Percentiles rank a stretch among this genome's conserved stretches.
Conservation (phyloP, 306 rosid species). For the Begonia peltatifolia region DNA sequence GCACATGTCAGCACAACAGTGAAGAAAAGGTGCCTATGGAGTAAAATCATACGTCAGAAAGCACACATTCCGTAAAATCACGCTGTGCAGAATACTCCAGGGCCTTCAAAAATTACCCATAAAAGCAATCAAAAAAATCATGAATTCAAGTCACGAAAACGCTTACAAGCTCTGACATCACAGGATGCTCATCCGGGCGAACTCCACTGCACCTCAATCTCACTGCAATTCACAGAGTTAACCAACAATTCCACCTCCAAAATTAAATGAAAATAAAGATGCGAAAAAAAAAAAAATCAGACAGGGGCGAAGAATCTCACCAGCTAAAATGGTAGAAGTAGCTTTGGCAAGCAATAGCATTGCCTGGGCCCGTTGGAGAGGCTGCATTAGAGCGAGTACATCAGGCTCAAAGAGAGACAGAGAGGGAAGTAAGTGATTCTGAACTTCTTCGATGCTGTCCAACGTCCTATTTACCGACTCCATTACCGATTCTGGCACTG, state of each 20-base stretch:
- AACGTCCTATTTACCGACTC: slow-evolving; percentile 46
- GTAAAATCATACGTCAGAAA: too few relatives aligned
- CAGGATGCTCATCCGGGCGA: slow-evolving; percentile 56
- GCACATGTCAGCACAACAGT: too few relatives aligned
- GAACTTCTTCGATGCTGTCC: slow-evolving; percentile 31
- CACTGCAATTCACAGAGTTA: slow-evolving; percentile 38
- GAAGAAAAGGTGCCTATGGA: too few relatives aligned
- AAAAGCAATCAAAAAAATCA: slow-evolving; percentile 2
- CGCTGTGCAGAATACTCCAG: too few relatives aligned
- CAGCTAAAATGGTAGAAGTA: slow-evolving; percentile 49
- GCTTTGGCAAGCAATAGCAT: slow-evolving; percentile 47
- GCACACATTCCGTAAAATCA: too few relatives aligned
- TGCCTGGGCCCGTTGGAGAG: slow-evolving; percentile 75
- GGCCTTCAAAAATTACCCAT: neutral
- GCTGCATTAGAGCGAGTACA: slow-evolving; percentile 47
- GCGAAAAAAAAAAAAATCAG: neutral
- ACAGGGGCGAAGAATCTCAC: slow-evolving; percentile 18
- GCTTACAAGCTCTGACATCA: slow-evolving; percentile 75
- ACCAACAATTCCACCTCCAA: neutral
- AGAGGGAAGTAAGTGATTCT: slow-evolving; percentile 27
- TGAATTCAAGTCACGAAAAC: slow-evolving; percentile 14
- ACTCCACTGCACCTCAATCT: slow-evolving; percentile 66
- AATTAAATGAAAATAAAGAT: neutral
- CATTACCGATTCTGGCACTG: slow-evolving; percentile 51
- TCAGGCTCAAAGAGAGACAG: slow-evolving; percentile 52